phyloP scores from a whole-genome alignment of 192 early-diverging fungal species.

The Irineochytrium annulatum region DNA sequence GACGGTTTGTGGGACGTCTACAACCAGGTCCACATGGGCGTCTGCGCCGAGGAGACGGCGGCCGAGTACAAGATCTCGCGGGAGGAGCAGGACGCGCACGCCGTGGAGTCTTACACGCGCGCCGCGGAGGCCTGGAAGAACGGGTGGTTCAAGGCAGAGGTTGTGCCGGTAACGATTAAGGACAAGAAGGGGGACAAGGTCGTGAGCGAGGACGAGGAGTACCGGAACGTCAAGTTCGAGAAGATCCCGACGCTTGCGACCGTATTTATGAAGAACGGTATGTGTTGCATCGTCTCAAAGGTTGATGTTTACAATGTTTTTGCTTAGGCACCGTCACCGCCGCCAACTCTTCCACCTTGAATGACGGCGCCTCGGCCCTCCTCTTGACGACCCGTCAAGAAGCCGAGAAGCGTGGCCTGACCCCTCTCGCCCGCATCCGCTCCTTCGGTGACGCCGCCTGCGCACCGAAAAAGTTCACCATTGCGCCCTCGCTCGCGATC shows the following conservation, averaged over 20 bases:
- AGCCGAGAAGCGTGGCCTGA: slow-evolving; percentile 70
- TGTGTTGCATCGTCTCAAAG: background rate
- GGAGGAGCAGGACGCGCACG: slow-evolving; percentile 87
- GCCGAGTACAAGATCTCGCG: slow-evolving; percentile 79
- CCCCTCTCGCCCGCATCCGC: slow-evolving; percentile 83
- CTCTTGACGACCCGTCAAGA: slow-evolving; percentile 75
- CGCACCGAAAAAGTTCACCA: slow-evolving; percentile 88
- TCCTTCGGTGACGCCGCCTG: slow-evolving; percentile 89
- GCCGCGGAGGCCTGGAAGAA: slow-evolving; percentile 82
- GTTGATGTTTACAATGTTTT: slow-evolving; percentile 3
- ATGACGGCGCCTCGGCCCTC: slow-evolving; percentile 93
- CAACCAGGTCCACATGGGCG: slow-evolving; percentile 68
- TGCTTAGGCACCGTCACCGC: slow-evolving; percentile 78
- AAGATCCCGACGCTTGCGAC: slow-evolving; percentile 73
- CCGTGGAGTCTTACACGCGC: slow-evolving; percentile 81
- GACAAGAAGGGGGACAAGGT: slow-evolving; percentile 74
- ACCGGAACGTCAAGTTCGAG: slow-evolving; percentile 87
- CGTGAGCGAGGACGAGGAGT: slow-evolving; percentile 87
- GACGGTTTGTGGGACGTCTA: slow-evolving; percentile 97
- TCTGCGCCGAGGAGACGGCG: slow-evolving; percentile 73
- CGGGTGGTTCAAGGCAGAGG: slow-evolving; percentile 74
- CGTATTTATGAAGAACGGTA: slow-evolving; percentile 83
- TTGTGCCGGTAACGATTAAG: slow-evolving; percentile 80
- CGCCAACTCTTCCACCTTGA: slow-evolving; percentile 91
- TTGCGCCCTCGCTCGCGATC: slow-evolving; percentile 88